Percentiles rank a stretch among this genome's conserved stretches.
Evolutionary conservation across 371 early-diverging fungal genomes (phyloP).

Genomic region (Rhizopus delemar): DNA sequence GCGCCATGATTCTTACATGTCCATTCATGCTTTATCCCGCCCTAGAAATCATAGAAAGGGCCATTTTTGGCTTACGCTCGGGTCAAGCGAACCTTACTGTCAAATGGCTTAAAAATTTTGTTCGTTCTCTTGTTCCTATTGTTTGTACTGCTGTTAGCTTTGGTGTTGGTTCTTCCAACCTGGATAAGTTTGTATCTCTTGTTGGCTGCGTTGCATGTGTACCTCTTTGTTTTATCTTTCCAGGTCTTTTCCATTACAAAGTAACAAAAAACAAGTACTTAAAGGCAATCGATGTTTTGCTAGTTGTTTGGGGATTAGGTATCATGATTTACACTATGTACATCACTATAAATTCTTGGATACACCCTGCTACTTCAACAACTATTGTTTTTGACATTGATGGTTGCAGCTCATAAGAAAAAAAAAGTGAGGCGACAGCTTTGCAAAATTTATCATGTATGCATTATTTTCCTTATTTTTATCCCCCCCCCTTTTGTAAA

Average conservation of each 20-base stretch:
- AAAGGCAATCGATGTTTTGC: conserved; percentile 39
- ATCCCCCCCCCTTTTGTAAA: not conserved
- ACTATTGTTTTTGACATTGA: not conserved
- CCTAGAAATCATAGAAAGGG: conserved; percentile 69
- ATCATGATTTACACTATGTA: conserved; percentile 51
- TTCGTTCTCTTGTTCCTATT: conserved; percentile 54
- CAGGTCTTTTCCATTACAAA: conserved; percentile 70
- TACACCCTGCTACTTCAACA: conserved; percentile 22
- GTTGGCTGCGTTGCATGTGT: conserved; percentile 49
- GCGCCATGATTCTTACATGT: conserved; percentile 75
- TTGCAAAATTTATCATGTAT: not conserved
- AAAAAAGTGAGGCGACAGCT: not conserved
- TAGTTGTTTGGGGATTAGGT: conserved; percentile 57
- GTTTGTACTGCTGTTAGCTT: conserved; percentile 64
- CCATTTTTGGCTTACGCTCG: conserved; percentile 43
- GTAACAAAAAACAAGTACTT: conserved; percentile 36
- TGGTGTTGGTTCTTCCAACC: conserved; percentile 56
- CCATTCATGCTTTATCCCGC: conserved; percentile 81
- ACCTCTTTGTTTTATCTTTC: conserved; percentile 49
- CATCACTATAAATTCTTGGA: conserved; percentile 43
- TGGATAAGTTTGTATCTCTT: conserved; percentile 76
- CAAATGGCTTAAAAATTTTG: conserved; percentile 71
- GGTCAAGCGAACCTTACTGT: conserved; percentile 37
- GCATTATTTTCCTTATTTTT: not conserved
- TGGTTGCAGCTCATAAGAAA: not conserved